phyloP scores from a whole-genome alignment of 441 rosid species.

The Pelargonium cotyledonis region DNA sequence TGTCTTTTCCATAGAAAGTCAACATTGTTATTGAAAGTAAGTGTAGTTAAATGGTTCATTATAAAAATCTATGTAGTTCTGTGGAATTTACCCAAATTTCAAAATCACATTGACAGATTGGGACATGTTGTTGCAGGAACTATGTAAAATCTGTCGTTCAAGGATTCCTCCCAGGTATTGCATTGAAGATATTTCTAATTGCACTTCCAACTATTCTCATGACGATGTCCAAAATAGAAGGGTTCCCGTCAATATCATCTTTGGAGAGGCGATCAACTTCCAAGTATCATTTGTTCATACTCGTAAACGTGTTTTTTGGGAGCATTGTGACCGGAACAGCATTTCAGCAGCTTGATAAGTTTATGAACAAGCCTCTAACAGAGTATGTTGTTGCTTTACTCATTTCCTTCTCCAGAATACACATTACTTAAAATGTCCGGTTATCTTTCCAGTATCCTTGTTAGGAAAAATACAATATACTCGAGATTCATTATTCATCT shows the following conservation, averaged over 20 bases:
- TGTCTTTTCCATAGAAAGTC: too few species aligned
- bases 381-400: constrained; percentile 39
- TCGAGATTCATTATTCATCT: too few species aligned
- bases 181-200: constrained; percentile 83
- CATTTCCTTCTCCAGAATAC: neutral
- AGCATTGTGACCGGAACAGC: constrained; percentile 71
- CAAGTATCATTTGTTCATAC: constrained; percentile 69
- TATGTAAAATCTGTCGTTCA: constrained; percentile 62
- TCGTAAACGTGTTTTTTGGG: constrained; percentile 76
- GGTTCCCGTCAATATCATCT: constrained; percentile 62
- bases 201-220: constrained; percentile 79
- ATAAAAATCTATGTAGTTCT: neutral
- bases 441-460: too few species aligned
- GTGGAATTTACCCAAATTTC: constrained; percentile 12
- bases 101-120: neutral
- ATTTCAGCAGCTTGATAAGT: constrained; percentile 65
- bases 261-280: constrained; percentile 84
- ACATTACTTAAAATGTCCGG: too few species aligned
- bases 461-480: too few species aligned
- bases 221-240: constrained; percentile 94
- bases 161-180: constrained; percentile 34
- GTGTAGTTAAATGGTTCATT: too few species aligned
- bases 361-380: constrained; percentile 49
- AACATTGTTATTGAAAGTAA: too few species aligned
- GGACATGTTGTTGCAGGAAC: constrained; percentile 30